Base-by-base conservation (phyloP, 176 grass and related monocot species). In the maize (Zea mays) region DNA sequence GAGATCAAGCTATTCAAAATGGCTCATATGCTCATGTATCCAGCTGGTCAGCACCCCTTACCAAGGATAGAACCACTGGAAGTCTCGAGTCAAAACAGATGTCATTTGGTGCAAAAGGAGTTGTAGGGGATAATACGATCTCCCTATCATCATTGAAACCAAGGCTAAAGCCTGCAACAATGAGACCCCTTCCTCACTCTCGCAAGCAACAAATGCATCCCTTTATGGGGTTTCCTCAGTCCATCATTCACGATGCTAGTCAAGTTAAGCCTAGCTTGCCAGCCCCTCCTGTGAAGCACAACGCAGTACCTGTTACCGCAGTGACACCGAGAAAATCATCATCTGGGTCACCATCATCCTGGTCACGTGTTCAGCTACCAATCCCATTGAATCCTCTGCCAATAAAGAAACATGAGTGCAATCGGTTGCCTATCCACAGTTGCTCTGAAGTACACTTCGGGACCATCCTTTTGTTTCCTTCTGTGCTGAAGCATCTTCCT, bases 321-420 rank as follows among this genome's bases (percentile, higher is more conserved):
- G 40, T 73, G 65, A 72, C 67, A 62, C 77, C 76, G 36, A 88
- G 80, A 72, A 94, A 86, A 68, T 79, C 80, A 64, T 62, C 69
- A 52, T 84, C 62, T 42, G 79, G 73, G 50, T 42, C 37, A 33
- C 55, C 55, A 57, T 57, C 55, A 58, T 58, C 55, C 55, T 58
- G 2, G 2, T 72, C 69, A 0, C 19, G 13, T 27, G 52, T 55
- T 78, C 72, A 82, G 27, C 77, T 71, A 10, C 50, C 55, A 40
- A 42, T 82, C 65, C 71, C 83, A 36, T 73, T 86, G 50, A 91
- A 94, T 79, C 92, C 85, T 59, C 69, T 91, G 54, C 88, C 92
- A 82, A 75, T 94, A 86, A 91, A 91, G 83, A 94, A 91, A 67
- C 88, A 94, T 46, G 88, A 66, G n/a, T 94, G 92, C 34, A 71